These are phyloP conservation scores for Solanum ahanhuiri DNA, from an alignment of 257 asterid species.

Conservation along the genomic window DNA sequence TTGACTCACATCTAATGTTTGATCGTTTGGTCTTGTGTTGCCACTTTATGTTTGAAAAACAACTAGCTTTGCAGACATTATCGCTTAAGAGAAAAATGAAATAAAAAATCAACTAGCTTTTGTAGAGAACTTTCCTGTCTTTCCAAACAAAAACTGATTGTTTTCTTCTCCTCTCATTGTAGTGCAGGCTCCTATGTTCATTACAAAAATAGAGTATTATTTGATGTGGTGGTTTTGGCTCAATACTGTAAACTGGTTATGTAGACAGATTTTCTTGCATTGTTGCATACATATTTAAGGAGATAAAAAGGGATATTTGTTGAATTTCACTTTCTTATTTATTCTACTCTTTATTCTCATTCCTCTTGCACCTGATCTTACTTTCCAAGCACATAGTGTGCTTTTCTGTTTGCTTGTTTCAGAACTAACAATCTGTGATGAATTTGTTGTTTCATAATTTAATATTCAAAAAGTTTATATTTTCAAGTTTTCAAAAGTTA, in stretches of 20 bases:
- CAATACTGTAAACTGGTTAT: neutral
- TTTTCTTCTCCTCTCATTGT: neutral
- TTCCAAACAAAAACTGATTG: neutral
- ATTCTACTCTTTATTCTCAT: neutral
- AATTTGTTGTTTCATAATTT: neutral
- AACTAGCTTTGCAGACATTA: neutral
- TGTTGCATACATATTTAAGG: neutral
- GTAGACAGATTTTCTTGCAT: neutral
- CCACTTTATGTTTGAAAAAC: neutral
- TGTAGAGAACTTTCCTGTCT: neutral
- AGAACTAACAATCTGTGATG: neutral
- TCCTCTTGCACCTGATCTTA: neutral
- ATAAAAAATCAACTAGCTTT: neutral
- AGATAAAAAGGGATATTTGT: neutral
- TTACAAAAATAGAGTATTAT: neutral
- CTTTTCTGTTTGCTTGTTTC: neutral
- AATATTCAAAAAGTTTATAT: neutral
- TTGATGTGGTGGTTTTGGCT: neutral
- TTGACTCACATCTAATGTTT: neutral
- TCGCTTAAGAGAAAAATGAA: neutral
- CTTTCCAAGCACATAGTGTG: neutral
- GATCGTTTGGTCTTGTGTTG: neutral
- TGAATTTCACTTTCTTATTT: neutral
- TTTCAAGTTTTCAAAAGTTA: neutral
- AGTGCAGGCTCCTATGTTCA: neutral